These are phyloP conservation scores for Pseudognaphalium luteoalbum DNA, from an alignment of 129 eudicot species.

Conservation along the genomic window DNA sequence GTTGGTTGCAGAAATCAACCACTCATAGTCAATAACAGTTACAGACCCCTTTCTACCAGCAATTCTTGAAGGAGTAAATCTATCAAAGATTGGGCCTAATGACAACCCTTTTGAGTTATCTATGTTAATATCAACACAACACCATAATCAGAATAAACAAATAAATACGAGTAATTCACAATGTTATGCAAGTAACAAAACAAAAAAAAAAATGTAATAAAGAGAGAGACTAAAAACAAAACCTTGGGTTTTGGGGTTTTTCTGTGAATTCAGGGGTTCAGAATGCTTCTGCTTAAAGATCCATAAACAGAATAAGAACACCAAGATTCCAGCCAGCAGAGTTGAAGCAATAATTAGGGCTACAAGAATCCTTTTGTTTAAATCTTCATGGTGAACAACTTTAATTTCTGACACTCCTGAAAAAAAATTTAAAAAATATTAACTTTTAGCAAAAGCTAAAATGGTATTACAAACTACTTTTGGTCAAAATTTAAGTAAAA, in stretches of 20 bases:
- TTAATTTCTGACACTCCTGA: conserved; percentile 54
- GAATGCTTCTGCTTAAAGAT: conserved; percentile 52
- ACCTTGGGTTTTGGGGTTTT: conserved; percentile 54
- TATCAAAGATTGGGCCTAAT: conserved; percentile 62
- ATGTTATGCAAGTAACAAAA: background rate
- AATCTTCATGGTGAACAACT: conserved; percentile 62
- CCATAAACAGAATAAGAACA: conserved; percentile 63
- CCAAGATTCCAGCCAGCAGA: conserved; percentile 67
- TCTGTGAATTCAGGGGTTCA: conserved; percentile 36
- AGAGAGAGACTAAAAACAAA: background rate
- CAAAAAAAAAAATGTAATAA: background rate
- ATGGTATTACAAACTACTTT: conserved; percentile 8
- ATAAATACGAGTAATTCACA: background rate
- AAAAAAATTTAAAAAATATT: conserved; percentile 12
- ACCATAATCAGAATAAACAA: background rate
- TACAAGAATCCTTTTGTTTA: conserved; percentile 68
- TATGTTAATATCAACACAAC: conserved; percentile 22
- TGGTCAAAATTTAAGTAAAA: conserved; percentile 5
- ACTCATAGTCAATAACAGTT: conserved; percentile 60
- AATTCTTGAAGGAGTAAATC: conserved; percentile 53
- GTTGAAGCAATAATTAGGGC: conserved; percentile 74
- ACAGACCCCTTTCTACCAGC: conserved; percentile 72
- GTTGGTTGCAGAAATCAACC: conserved; percentile 74
- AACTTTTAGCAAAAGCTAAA: conserved; percentile 19
- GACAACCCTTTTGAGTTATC: conserved; percentile 69